Conservation (phyloP, 768 basidiomycete species). For the Kwoniella pini region DNA sequence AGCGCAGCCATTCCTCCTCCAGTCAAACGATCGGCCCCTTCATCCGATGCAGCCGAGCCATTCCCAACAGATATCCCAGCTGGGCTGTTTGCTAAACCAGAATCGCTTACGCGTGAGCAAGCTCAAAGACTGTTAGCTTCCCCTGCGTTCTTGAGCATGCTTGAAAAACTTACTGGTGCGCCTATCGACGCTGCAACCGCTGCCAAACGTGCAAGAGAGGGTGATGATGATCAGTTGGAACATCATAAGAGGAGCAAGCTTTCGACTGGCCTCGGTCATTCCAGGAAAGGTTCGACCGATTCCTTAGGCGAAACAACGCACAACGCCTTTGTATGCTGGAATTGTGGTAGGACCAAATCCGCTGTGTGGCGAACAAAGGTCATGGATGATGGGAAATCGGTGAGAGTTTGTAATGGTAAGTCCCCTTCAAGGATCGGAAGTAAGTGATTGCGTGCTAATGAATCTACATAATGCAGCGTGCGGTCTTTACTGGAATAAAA, state of each 20-base stretch:
- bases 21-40: background rate
- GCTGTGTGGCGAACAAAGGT: constrained; percentile 48
- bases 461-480: constrained; percentile 36
- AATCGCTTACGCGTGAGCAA: constrained; percentile 43
- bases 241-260: constrained; percentile 11
- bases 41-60: constrained; percentile 16
- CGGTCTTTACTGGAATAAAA: constrained; percentile 52
- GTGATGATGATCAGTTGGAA: constrained; percentile 15
- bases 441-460: background rate
- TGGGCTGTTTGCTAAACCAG: constrained; percentile 33
- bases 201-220: constrained; percentile 22
- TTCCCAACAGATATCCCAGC: constrained; percentile 39
- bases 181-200: constrained; percentile 17
- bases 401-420: constrained; percentile 53
- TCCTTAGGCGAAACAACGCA: constrained; percentile 1
- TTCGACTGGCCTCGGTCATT: constrained; percentile 1
- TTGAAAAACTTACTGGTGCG: constrained; percentile 36
- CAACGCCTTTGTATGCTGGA: constrained; percentile 36
- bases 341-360: constrained; percentile 50
- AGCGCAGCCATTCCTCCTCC: background rate
- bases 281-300: constrained; percentile 22
- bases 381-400: constrained; percentile 41
- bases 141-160: constrained; percentile 41
- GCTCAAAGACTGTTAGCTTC: constrained; percentile 37
- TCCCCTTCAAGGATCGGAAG: background rate